Evolutionary conservation across 352 stramenopile genomes (phyloP), one percentile per base, ranked within the genome.

Genomic region (Phytophthora hibernalis): DNA sequence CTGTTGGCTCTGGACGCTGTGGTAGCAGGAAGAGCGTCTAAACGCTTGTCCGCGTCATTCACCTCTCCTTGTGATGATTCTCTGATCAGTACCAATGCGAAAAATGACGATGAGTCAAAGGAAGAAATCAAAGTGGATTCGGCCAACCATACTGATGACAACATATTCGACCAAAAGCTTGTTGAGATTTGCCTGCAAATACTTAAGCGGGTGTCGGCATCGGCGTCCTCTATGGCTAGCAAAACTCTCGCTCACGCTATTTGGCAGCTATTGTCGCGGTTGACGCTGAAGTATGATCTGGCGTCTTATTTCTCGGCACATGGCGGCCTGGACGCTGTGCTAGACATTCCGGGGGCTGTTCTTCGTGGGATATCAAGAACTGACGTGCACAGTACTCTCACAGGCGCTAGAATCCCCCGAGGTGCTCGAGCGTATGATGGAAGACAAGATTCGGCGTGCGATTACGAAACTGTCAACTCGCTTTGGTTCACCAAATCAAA

Each of bases 381-480:
- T 96, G 26, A 92, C 86, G 0, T 82, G 81, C 15, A 72, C 76
- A 13, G 59, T 96, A 18, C 58, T 96, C 3, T 89, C 84, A 13
- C 87, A 94, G 44, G 69, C 85, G 8, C 67, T 96, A 26, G 87
- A 95, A 59, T 95, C 88, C 5, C 89, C 89, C 3, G 82, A 93
- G 57, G 84, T 95, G 7, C 61, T 96, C n/a, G 76, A 95, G 62
- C 80, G 89, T 28, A 88, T 88, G 64, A 95, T 95, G 86, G 85
- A 95, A 65, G 87, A 95, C 12, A 95, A 92, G 54, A 94, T 96
- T 71, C 50, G 76, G 12, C 79, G 83, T 38, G 83, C 84, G 7
- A 87, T 96, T 22, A 79, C 77, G 2, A 96, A 96, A 63, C 54
- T 96, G 37, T 78, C 85, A 21, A 73, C 84, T 8, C 78, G 89